Conservation (phyloP, 768 basidiomycete species). For the Kwoniella dendrophila region DNA sequence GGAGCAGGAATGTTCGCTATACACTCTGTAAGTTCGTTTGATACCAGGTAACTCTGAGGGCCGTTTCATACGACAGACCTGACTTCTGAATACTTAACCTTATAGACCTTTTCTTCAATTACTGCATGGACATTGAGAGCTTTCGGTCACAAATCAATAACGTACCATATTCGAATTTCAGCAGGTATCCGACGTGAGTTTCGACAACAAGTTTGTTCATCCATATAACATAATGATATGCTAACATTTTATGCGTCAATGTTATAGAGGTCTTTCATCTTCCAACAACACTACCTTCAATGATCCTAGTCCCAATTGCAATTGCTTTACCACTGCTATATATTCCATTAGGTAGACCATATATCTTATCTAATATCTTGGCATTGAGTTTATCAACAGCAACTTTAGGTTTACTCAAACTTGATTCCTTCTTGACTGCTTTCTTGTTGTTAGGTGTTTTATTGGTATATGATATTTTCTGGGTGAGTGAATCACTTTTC, state of each 20-base stretch:
- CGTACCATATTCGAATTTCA: conserved; percentile 46
- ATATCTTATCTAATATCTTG: conserved; percentile 73
- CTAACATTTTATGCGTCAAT: conserved; percentile 20
- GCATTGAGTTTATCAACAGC: conserved; percentile 78
- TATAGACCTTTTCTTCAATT: conserved; percentile 24
- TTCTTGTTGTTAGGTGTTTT: conserved; percentile 77
- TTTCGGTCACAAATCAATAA: conserved; percentile 27
- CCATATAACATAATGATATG: conserved; percentile 13
- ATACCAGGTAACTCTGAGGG: too few species aligned
- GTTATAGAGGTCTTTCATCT: conserved; percentile 51
- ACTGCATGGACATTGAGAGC: conserved; percentile 10
- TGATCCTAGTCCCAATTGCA: conserved; percentile 58
- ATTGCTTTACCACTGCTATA: conserved; percentile 63
- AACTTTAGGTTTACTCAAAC: conserved; percentile 72
- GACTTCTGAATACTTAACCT: conserved; percentile 55
- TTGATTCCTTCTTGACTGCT: conserved; percentile 90
- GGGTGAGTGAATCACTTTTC: conserved; percentile 57
- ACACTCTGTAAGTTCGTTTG: conserved; percentile 44
- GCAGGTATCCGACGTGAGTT: conserved; percentile 45
- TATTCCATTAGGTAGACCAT: conserved; percentile 69
- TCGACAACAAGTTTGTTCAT: not conserved
- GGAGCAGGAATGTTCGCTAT: conserved; percentile 44
- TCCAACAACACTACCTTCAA: conserved; percentile 59
- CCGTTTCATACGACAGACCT: conserved; percentile 45
- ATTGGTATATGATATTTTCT: conserved; percentile 92